Conservation (phyloP, 1,139 yeast genomes). For the Candida sanyaensis region DNA sequence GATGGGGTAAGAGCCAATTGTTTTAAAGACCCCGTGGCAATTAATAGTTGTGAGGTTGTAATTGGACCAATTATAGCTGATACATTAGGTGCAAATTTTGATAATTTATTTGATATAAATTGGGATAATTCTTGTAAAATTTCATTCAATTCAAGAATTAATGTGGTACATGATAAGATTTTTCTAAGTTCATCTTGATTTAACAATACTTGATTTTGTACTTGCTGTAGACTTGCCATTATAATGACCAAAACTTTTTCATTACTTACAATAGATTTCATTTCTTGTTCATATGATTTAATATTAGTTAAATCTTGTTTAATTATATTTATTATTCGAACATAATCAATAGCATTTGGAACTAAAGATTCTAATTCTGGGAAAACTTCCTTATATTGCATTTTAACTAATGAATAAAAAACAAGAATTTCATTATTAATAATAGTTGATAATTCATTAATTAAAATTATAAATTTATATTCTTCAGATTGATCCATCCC, state of each 20-base stretch:
- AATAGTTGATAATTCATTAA: slow-evolving; percentile 59
- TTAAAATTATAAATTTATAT: slow-evolving; percentile 50
- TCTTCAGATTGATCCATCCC: slow-evolving; percentile 38
- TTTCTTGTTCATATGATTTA: slow-evolving; percentile 30
- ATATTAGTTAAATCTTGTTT: slow-evolving; percentile 50
- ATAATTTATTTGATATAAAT: slow-evolving; percentile 59
- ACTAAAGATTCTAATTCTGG: slow-evolving; percentile 71
- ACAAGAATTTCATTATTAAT: slow-evolving; percentile 56
- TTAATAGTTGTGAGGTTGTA: slow-evolving; percentile 73
- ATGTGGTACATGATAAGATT: slow-evolving; percentile 48
- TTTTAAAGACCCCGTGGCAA: slow-evolving; percentile 71
- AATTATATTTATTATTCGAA: slow-evolving; percentile 51
- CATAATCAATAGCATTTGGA: slow-evolving; percentile 65
- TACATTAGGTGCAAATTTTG: slow-evolving; percentile 76
- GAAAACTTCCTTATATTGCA: slow-evolving; percentile 61
- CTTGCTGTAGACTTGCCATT: slow-evolving; percentile 63
- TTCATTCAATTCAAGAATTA: slow-evolving; percentile 47
- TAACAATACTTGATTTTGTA: slow-evolving; percentile 27
- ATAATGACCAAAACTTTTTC: slow-evolving; percentile 73
- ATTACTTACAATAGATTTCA: slow-evolving; percentile 48
- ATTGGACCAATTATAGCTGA: slow-evolving; percentile 71
- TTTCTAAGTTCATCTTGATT: slow-evolving; percentile 36
- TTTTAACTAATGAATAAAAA: slow-evolving; percentile 52
- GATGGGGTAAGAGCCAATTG: slow-evolving; percentile 74
- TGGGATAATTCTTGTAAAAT: slow-evolving; percentile 46